Evolutionary conservation across 2,329 filamentous ascomycete species (phyloP).

Genomic region (Chalaropsis thielavioides): DNA sequence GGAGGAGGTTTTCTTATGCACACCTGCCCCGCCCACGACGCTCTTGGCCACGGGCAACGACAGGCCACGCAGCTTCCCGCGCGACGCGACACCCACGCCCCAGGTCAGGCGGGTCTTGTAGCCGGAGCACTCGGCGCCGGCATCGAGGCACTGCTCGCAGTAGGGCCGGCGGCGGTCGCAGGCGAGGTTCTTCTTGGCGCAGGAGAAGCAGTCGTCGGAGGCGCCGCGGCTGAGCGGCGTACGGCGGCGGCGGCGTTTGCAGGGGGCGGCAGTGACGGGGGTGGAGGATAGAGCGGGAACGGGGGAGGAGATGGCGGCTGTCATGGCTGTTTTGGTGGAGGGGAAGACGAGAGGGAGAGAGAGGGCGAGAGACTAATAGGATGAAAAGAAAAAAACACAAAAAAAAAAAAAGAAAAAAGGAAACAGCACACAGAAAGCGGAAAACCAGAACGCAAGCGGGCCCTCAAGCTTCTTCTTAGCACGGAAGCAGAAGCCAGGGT

Average conservation of each 20-base stretch:
- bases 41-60: slow-evolving; percentile 56
- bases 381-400: not conserved
- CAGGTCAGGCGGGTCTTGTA: slow-evolving; percentile 96
- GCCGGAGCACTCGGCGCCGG: slow-evolving; percentile 83
- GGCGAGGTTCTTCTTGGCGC: slow-evolving; percentile 65
- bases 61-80: slow-evolving; percentile 82
- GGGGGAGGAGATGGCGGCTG: slow-evolving; percentile 34
- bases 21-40: slow-evolving; percentile 22
- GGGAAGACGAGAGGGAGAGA: not conserved
- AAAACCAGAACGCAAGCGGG: not conserved
- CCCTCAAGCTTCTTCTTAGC: too few relatives aligned
- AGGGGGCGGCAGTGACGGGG: slow-evolving; percentile 30
- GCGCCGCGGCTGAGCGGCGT: slow-evolving; percentile 79
- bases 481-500: too few relatives aligned
- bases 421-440: not conserved
- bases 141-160: slow-evolving; percentile 84
- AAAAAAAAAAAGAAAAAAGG: not conserved
- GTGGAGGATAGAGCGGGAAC: slow-evolving; percentile 32
- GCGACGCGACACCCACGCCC: slow-evolving; percentile 89
- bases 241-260: slow-evolving; percentile 52
- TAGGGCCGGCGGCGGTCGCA: slow-evolving; percentile 89
- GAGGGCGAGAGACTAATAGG: not conserved
- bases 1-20: too few relatives aligned
- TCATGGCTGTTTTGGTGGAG: slow-evolving; percentile 4
- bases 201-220: slow-evolving; percentile 89